Evolutionary conservation across 2,329 filamentous ascomycete species (phyloP).

Genomic region (Decorospora gaudefroyi): DNA sequence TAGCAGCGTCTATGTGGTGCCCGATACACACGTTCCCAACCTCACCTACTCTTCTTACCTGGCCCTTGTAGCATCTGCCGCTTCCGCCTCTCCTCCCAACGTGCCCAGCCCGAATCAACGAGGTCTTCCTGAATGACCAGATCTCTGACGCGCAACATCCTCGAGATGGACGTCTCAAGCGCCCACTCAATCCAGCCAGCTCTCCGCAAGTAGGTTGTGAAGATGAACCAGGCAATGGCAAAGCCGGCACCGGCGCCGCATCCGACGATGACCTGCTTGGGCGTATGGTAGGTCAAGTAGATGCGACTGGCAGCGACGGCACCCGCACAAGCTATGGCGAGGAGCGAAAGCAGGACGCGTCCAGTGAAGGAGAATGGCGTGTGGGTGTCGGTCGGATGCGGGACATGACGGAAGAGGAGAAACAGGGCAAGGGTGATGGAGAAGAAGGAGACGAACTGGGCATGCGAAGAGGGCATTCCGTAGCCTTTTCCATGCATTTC

Average conservation of each 20-base stretch:
- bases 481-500: conserved; percentile 87
- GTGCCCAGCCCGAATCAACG: conserved; percentile 89
- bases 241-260: conserved; percentile 70
- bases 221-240: conserved; percentile 76
- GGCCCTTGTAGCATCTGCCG: conserved; percentile 29
- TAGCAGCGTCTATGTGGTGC: background rate
- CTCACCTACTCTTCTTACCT: conserved; percentile 34
- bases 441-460: conserved; percentile 94
- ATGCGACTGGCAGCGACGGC: conserved; percentile 77
- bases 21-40: background rate
- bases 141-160: conserved; percentile 75
- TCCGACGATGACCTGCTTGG: conserved; percentile 83
- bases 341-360: conserved; percentile 58
- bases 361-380: conserved; percentile 65
- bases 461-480: conserved; percentile 94
- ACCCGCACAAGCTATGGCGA: conserved; percentile 49
- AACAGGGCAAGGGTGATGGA: conserved; percentile 82
- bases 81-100: conserved; percentile 69
- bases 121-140: conserved; percentile 86
- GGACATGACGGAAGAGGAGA: conserved; percentile 73
- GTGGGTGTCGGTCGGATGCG: conserved; percentile 53
- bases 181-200: conserved; percentile 73
- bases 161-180: conserved; percentile 67
- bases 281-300: conserved; percentile 92
- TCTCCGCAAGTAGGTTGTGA: conserved; percentile 68